Conservation (phyloP, 164 flowering plant species). For the Stephania cephalantha region DNA sequence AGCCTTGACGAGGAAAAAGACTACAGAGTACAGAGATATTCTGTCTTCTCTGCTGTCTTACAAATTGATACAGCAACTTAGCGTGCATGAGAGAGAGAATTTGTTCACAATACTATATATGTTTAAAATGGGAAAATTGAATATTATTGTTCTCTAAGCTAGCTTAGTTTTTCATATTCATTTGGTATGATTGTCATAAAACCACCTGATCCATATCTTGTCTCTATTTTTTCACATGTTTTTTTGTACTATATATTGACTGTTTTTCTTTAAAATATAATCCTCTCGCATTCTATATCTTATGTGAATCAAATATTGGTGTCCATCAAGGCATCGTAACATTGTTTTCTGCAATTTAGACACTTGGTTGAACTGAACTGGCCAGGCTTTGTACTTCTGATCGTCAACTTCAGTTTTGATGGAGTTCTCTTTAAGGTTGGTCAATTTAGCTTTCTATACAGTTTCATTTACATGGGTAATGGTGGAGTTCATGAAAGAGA, state of each 20-base stretch:
- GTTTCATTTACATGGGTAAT: constrained; percentile 41
- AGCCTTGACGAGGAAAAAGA: background rate
- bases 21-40: background rate
- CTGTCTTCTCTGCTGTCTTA: background rate
- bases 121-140: background rate
- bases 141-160: background rate
- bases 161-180: background rate
- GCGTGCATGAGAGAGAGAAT: background rate
- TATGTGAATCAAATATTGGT: no score
- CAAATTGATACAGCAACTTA: background rate
- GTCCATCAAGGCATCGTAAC: no score
- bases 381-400: background rate
- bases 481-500: constrained; percentile 25
- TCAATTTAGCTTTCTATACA: constrained; percentile 24
- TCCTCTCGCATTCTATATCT: no score
- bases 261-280: no score
- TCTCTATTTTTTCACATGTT: background rate
- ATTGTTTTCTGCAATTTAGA: background rate
- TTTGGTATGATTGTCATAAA: background rate
- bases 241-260: background rate
- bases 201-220: background rate
- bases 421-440: constrained; percentile 25
- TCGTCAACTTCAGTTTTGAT: constrained; percentile 8
- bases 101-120: no score
- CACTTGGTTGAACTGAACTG: constrained; percentile 7